Evolutionary conservation across 1,284 basidiomycete species (phyloP), one percentile per base, ranked within the genome.

Genomic region (Phylloporus gajari): DNA sequence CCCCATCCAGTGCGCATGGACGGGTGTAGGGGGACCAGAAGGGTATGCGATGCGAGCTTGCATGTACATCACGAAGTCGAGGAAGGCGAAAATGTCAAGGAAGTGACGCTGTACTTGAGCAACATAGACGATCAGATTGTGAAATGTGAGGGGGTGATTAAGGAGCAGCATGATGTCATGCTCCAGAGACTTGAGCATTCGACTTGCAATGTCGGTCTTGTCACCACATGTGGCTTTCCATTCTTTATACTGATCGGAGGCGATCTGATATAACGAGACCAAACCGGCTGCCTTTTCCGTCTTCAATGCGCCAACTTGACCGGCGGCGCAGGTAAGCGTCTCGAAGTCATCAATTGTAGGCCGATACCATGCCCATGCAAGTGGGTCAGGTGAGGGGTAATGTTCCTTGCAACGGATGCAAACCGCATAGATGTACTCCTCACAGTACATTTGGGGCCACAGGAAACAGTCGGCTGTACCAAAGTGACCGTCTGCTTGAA

Each of bases 31-130:
- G 2, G 2, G 5, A 2, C 46, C 7, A 30, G 9, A 11, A n/a
- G 62, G 69, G 27, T 60, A n/a, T 25, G 32, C 2, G 32, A 68
- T 48, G 8, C 9, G 30, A 67, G 65, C 48, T 21, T 42, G 51
- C 5, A 67, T 38, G 27, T 27, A 70, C 38, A 3, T 40, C 42
- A 42, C 42, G 42, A 42, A 72, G 46, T 72, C 62, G 0, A 72
- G 53, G 38, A 72, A 72, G 0, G 58, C 61, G 8, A 65, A 3
- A 5, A 68, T 40, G 30, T 72, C 40, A 2, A 72, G 30, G 65
- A 72, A 23, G 58, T 25, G 61, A 0, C 32, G 25, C 30, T 71
- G 66, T 1, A 62, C 71, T 25, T 71, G 62, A 56, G 53, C 40
- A 0, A 72, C 48, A 5, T 60, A 48, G 21, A 25, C 46, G 23